Percentiles rank a stretch among this genome's conserved stretches.
Conservation (phyloP, 345 rosid genomes). For the Eucalyptus marginata region DNA sequence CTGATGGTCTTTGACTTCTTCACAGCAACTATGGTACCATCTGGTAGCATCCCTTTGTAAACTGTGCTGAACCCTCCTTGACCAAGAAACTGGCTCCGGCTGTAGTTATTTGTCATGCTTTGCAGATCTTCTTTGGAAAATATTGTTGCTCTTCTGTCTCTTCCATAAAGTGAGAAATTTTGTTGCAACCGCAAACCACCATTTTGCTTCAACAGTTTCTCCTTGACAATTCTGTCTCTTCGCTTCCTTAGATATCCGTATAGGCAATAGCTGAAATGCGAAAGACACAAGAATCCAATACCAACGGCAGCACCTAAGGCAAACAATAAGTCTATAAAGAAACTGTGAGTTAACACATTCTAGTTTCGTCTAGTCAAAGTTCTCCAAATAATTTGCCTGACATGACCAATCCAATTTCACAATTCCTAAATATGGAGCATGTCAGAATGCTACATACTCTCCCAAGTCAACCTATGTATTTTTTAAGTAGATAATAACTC, state of each 20-base stretch:
- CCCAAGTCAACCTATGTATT: not conserved
- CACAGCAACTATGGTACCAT: conserved; percentile 15
- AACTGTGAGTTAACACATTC: not conserved
- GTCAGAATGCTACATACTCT: not conserved
- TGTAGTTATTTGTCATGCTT: conserved; percentile 22
- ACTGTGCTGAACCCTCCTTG: conserved; percentile 24
- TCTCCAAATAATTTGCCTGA: not conserved
- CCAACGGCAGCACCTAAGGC: not conserved
- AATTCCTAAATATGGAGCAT: fast-evolving
- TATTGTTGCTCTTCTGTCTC: not conserved
- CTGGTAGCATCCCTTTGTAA: conserved; percentile 21
- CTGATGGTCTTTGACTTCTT: conserved; percentile 21
- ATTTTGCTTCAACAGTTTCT: conserved; percentile 6
- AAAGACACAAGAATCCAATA: not conserved
- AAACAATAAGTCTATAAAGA: not conserved
- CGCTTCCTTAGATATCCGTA: not conserved
- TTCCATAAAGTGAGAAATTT: not conserved
- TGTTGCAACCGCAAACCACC: conserved; percentile 24
- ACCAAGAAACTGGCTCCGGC: conserved; percentile 13
- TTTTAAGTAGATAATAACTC: not conserved
- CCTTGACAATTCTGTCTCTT: not conserved
- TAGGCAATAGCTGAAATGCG: not conserved
- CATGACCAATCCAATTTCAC: not conserved
- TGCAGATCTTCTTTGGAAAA: conserved; percentile 17
- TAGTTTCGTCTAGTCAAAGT: not conserved